These are phyloP conservation scores for Trichoderma brevicompactum DNA, from an alignment of 2,329 filamentous ascomycete species.

Conservation along the genomic window DNA sequence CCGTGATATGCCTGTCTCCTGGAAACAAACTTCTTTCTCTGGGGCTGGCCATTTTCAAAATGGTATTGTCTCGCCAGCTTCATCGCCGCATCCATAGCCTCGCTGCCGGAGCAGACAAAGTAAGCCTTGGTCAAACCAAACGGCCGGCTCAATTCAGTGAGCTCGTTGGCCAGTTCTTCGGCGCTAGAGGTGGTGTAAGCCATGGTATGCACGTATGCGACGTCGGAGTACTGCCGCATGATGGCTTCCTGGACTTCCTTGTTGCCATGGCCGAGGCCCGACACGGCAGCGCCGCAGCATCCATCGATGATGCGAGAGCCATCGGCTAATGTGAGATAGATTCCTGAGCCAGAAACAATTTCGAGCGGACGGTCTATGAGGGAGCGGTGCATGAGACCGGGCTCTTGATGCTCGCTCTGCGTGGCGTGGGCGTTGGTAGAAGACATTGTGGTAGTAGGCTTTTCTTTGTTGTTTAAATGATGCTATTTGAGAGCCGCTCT, in stretches of 20 bases:
- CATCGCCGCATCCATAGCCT: conserved; percentile 53
- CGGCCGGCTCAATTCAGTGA: conserved; percentile 44
- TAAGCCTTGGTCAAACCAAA: conserved; percentile 46
- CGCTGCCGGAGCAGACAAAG: conserved; percentile 42
- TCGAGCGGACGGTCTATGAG: conserved; percentile 36
- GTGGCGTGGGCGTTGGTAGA: not conserved
- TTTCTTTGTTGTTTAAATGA: not conserved
- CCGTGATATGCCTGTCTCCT: conserved; percentile 53
- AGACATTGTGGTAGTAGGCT: not conserved
- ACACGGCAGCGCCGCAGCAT: conserved; percentile 68
- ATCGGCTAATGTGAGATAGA: conserved; percentile 42
- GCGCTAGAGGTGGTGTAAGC: conserved; percentile 57
- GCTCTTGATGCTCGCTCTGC: conserved; percentile 24
- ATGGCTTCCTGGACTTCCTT: conserved; percentile 64
- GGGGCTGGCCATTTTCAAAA: conserved; percentile 45
- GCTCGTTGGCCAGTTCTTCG: conserved; percentile 40
- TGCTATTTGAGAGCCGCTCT: not conserved
- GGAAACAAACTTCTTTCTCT: conserved; percentile 47
- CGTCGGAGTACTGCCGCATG: conserved; percentile 58
- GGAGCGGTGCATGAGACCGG: conserved; percentile 43
- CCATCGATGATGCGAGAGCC: conserved; percentile 64
- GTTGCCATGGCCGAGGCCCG: conserved; percentile 66
- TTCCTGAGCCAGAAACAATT: conserved; percentile 50
- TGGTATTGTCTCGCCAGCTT: conserved; percentile 57
- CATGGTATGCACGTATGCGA: conserved; percentile 51